Evolutionary conservation across 2,329 filamentous ascomycete genomes (phyloP), one percentile per base, ranked within the genome.

Genomic region (Alternaria metachromatica): DNA sequence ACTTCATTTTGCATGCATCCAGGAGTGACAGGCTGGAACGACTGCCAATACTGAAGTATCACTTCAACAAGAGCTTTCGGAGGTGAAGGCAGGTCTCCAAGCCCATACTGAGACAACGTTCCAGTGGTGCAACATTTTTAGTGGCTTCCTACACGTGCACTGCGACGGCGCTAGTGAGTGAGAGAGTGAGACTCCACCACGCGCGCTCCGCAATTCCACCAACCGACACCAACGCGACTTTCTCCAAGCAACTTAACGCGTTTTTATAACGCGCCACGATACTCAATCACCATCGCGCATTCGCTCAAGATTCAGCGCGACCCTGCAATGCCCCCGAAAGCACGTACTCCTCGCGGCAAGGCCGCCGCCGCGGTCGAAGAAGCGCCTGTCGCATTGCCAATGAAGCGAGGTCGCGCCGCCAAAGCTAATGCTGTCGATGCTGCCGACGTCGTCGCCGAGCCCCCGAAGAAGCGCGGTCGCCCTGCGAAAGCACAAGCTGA

Each of bases 371-470:
- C 60, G 21, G 18, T 49, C 12, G 50, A 63, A 21, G 58, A 61
- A 10, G 33, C 53, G 5, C 56, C 66, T 13, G 41, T 65, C 20
- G 59, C 61, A 37, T 41, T 21, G 21, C 58, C 69, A 2, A 72
- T 70, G 60, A 73, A 69, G 57, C 73, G 71, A 51, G 71, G 72
- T 11, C 68, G 71, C n/a, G 69, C 67, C 0, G 55, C 68, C 5
- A 73, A 70, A 61, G 58, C 55, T 28, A 57, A 67, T 26, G 55
- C 18, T 25, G 66, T 56, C 44, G 44, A 67, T 20, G 58, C 58
- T 41, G 64, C 63, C 5, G 58, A 68, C 25, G 55, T 18, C 28
- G 65, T 60, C 44, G 45, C 50, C 7, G 55, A 66, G 49, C 58
- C 61, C n/a, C 37, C 37, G 3, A 63, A 59, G 44, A 66, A 60